Conservation (phyloP, 2,329 filamentous ascomycete genomes). For the Pseudovirgaria hyperparasitica region DNA sequence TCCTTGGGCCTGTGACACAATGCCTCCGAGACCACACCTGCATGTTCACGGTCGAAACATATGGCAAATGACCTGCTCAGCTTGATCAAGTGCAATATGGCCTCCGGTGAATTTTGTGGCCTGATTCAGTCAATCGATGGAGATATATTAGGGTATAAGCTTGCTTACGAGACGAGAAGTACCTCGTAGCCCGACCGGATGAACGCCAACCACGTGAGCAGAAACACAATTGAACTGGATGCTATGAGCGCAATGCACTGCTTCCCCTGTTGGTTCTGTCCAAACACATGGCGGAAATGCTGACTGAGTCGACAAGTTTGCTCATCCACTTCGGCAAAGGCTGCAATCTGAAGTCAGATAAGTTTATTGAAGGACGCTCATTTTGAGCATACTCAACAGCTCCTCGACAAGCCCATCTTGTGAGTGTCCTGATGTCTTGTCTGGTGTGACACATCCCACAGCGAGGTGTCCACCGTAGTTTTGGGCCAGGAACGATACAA, state of each 20-base stretch:
- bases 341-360: no score
- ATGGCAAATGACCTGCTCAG: background rate
- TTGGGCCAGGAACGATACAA: background rate
- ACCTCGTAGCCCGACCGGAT: constrained; percentile 43
- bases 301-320: no score
- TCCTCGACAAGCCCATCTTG: no score
- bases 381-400: no score
- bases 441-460: constrained; percentile 1
- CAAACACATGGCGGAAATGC: no score
- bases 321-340: no score
- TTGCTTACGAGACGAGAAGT: constrained; percentile 27
- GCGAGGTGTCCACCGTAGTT: constrained; percentile 2
- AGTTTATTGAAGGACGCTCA: no score
- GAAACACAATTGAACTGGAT: constrained; percentile 43
- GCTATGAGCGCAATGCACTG: constrained; percentile 41
- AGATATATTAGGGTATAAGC: background rate
- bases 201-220: constrained; percentile 48
- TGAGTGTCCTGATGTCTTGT: background rate
- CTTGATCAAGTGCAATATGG: background rate
- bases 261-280: constrained; percentile 1
- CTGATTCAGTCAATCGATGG: background rate
- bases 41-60: background rate
- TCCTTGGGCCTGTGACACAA: no score
- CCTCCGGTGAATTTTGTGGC: background rate
- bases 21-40: background rate